Conservation (phyloP, 345 rosid species). For the Luvunga scandens region DNA sequence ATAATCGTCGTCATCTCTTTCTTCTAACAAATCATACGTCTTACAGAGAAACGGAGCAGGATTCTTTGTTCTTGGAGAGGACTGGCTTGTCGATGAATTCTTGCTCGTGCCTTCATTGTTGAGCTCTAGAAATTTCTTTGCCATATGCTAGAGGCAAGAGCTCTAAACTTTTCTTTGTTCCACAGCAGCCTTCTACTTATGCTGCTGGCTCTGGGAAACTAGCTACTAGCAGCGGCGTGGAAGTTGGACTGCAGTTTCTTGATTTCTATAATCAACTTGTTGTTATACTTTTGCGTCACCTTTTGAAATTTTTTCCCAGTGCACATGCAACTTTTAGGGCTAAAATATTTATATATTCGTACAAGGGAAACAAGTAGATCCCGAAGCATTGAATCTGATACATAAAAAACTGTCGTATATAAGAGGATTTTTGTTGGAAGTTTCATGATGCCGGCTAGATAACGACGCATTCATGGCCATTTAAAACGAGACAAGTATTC, state of each 20-base stretch:
- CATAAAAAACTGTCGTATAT: neutral
- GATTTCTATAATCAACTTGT: neutral
- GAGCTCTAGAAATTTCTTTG: neutral
- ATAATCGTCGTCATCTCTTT: conserved; percentile 10
- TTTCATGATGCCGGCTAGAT: neutral
- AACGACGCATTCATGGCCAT: neutral
- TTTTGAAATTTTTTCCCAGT: neutral
- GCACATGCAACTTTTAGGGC: neutral
- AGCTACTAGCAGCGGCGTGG: conserved; percentile 13
- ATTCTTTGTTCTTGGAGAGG: conserved; percentile 31
- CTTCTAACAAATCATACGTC: conserved; percentile 63
- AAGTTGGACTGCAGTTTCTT: neutral
- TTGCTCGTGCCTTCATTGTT: neutral
- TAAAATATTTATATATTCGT: neutral
- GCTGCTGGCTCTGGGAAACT: conserved; percentile 12
- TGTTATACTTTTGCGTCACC: neutral
- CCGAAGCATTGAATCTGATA: neutral
- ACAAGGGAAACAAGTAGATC: neutral
- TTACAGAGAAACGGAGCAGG: conserved; percentile 62
- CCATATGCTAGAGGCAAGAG: neutral
- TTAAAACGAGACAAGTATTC: no score
- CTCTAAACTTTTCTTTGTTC: neutral
- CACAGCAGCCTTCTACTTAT: conserved; percentile 9
- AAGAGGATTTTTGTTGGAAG: neutral
- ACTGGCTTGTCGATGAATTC: conserved; percentile 6